phyloP scores from a whole-genome alignment of 73 alveolate genomes.

The Blepharisma japonicum region DNA sequence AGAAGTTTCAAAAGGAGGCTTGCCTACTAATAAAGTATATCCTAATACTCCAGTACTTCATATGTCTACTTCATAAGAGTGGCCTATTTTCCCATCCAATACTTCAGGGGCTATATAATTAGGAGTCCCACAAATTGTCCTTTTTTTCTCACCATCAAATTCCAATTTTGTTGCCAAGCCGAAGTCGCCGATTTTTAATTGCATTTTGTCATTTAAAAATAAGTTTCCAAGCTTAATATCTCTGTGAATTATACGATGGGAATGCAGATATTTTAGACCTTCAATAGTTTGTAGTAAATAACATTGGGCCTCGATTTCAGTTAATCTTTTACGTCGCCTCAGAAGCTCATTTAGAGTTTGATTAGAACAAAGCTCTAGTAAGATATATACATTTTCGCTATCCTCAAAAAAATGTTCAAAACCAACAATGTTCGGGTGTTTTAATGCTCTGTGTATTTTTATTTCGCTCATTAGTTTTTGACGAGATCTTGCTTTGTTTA shows the following conservation, averaged over 20 bases:
- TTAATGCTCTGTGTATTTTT: constrained; percentile 87
- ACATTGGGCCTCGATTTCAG: constrained; percentile 53
- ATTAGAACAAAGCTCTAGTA: constrained; percentile 50
- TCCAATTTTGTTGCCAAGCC: constrained; percentile 84
- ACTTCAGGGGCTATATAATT: constrained; percentile 92
- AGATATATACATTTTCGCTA: constrained; percentile 45
- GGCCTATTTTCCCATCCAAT: constrained; percentile 58
- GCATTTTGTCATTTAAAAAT: constrained; percentile 68
- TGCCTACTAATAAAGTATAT: constrained; percentile 54
- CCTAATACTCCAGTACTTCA: constrained; percentile 57
- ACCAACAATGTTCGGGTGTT: constrained; percentile 84
- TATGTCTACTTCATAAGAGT: constrained; percentile 56
- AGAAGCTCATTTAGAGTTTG: constrained; percentile 53
- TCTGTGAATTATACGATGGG: constrained; percentile 60
- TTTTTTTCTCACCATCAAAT: constrained; percentile 86
- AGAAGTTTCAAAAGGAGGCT: constrained; percentile 60
- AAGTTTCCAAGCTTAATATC: constrained; percentile 89
- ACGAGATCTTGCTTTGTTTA: constrained; percentile 83
- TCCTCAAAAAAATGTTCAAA: constrained; percentile 87
- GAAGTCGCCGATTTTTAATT: constrained; percentile 87
- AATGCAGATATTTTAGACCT: constrained; percentile 41
- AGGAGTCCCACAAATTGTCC: constrained; percentile 95
- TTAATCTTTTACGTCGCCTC: constrained; percentile 39
- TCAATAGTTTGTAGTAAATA: constrained; percentile 44
- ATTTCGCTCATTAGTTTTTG: constrained; percentile 91